Percentiles rank a stretch among this genome's conserved stretches.
phyloP scores from a whole-genome alignment of 352 stramenopile genomes.

The Phytophthora pinifolia region DNA sequence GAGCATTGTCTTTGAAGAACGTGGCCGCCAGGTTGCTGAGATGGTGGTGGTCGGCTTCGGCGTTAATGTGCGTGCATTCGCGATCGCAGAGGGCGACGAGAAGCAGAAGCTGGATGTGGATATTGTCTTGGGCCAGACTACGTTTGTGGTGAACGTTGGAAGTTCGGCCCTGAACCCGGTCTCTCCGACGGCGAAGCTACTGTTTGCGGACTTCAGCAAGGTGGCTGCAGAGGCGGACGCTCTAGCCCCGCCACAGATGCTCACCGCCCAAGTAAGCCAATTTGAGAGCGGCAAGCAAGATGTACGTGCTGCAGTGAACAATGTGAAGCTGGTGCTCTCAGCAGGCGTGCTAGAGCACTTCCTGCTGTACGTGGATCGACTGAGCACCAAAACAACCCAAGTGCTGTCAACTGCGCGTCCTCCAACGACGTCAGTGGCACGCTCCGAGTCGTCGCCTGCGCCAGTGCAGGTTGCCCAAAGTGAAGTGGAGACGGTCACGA shows the following conservation, averaged over 20 bases:
- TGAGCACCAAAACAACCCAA: conserved; percentile 53
- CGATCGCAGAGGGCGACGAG: conserved; percentile 42
- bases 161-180: conserved; percentile 35
- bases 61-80: conserved; percentile 44
- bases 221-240: conserved; percentile 25
- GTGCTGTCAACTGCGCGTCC: conserved; percentile 47
- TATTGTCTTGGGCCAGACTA: conserved; percentile 45
- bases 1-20: conserved; percentile 50
- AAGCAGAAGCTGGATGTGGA: conserved; percentile 56
- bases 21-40: conserved; percentile 42
- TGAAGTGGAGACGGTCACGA: conserved; percentile 34
- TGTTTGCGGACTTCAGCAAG: conserved; percentile 60
- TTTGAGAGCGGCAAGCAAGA: conserved; percentile 49
- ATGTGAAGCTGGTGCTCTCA: conserved; percentile 46
- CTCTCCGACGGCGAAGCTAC: conserved; percentile 47
- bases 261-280: conserved; percentile 44
- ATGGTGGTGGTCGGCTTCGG: conserved; percentile 54
- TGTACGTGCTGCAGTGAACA: conserved; percentile 44
- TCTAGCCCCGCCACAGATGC: conserved; percentile 40
- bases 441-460: conserved; percentile 33
- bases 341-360: conserved; percentile 59
- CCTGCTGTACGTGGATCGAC: conserved; percentile 59
- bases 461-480: conserved; percentile 28
- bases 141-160: conserved; percentile 50
- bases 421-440: conserved; percentile 25